A percentile compares a stretch with the other conserved stretches of the same genome.
Evolutionary conservation across 306 rosid species (phyloP).

Genomic region (Rosa chinensis): DNA sequence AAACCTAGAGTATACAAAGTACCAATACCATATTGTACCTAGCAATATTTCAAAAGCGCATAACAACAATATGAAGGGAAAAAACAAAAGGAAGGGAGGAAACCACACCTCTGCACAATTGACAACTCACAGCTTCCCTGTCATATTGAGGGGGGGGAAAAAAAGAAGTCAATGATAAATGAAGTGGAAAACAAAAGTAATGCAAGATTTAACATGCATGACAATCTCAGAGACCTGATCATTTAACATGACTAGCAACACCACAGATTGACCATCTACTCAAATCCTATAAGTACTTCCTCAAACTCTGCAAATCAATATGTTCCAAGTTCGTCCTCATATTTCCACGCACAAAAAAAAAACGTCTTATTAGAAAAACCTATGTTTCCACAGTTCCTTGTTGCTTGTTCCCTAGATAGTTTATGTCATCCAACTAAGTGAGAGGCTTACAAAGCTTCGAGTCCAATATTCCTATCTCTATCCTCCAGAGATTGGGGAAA

Average conservation of each 20-base stretch:
- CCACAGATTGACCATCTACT: not conserved
- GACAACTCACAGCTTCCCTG: slow-evolving; percentile 30
- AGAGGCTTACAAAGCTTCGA: not conserved
- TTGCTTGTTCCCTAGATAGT: not conserved
- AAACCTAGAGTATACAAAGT: not conserved
- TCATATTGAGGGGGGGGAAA: not conserved
- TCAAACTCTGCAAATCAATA: not conserved
- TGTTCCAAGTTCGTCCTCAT: not conserved
- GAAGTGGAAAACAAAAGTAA: not conserved
- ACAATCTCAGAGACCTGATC: slow-evolving; percentile 3
- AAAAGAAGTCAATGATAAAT: not conserved
- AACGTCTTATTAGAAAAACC: not conserved
- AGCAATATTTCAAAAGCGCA: not conserved
- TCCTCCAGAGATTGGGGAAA: not conserved
- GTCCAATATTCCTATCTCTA: not conserved
- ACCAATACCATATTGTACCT: not conserved
- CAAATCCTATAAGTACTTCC: not conserved
- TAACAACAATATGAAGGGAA: not conserved
- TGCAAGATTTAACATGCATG: not conserved
- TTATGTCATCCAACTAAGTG: slow-evolving; percentile 2
- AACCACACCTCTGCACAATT: slow-evolving; percentile 19
- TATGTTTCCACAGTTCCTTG: not conserved
- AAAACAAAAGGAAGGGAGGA: not conserved
- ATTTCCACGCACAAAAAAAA: not conserved
- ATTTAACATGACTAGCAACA: not conserved